These are phyloP conservation scores for Antarctomyces pellizariae DNA, from an alignment of 495 filamentous ascomycete genomes.

Conservation along the genomic window DNA sequence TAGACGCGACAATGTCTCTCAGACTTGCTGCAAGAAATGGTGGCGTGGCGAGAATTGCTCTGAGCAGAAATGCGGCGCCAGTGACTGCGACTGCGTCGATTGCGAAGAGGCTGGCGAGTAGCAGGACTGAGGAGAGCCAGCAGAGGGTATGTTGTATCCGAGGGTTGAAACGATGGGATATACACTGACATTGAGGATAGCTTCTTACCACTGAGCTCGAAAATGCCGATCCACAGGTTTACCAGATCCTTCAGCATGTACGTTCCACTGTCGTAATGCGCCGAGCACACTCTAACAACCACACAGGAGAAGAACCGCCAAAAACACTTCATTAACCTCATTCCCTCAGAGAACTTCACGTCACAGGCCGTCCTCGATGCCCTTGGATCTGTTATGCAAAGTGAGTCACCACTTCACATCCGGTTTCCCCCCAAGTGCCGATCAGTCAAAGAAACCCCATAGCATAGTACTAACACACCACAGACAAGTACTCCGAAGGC, in stretches of 20 bases:
- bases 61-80: too few species aligned
- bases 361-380: conserved; percentile 93
- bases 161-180: neutral
- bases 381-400: conserved; percentile 95
- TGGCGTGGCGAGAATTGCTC: conserved; percentile 2
- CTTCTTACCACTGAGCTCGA: conserved; percentile 56
- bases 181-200: conserved; percentile 22
- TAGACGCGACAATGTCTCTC: too few species aligned
- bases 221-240: conserved; percentile 69
- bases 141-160: conserved; percentile 27
- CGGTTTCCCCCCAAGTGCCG: conserved; percentile 3
- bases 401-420: conserved; percentile 22
- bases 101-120: conserved; percentile 21
- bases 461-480: neutral
- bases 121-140: conserved; percentile 32
- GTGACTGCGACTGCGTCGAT: conserved; percentile 12
- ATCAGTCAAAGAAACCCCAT: neutral
- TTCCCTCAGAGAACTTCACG: conserved; percentile 97
- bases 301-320: conserved; percentile 77
- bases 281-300: conserved; percentile 3
- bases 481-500: conserved; percentile 96
- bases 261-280: conserved; percentile 4
- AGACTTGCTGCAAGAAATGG: too few species aligned
- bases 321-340: conserved; percentile 95
- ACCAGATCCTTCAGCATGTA: conserved; percentile 76